A percentile compares a stretch with the other conserved stretches of the same genome.
Evolutionary conservation across 352 stramenopile species (phyloP).

Genomic region (Plasmopara muralis): DNA sequence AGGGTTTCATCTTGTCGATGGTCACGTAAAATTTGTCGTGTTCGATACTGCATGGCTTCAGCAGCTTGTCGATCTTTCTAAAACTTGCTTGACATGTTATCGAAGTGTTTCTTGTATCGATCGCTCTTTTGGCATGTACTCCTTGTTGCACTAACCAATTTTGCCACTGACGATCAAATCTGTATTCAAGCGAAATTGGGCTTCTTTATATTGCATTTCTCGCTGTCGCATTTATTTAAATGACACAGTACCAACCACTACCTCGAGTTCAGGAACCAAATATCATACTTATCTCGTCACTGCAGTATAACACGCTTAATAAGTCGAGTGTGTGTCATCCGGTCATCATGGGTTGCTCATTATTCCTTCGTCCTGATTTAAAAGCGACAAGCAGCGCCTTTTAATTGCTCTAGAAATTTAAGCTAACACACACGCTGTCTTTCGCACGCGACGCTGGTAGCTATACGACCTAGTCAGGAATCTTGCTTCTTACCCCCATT

Average conservation of each 20-base stretch:
- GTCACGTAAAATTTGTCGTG: slow-evolving; percentile 48
- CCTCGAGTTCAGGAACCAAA: slow-evolving; percentile 53
- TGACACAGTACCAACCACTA: slow-evolving; percentile 52
- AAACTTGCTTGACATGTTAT: slow-evolving; percentile 30
- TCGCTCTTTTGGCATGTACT: slow-evolving; percentile 16
- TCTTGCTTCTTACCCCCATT: no score
- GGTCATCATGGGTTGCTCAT: slow-evolving; percentile 4
- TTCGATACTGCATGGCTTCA: slow-evolving; percentile 35
- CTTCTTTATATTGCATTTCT: slow-evolving; percentile 53
- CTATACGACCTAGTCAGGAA: no score
- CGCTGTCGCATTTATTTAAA: slow-evolving; percentile 53
- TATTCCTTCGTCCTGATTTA: slow-evolving; percentile 25
- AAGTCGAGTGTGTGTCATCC: slow-evolving; percentile 33
- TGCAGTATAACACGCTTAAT: slow-evolving; percentile 33
- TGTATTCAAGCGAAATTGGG: slow-evolving; percentile 41
- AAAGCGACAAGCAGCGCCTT: slow-evolving; percentile 28
- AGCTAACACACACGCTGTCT: no score
- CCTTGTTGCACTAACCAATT: slow-evolving; percentile 40
- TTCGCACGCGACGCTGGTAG: no score
- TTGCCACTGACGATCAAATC: slow-evolving; percentile 44
- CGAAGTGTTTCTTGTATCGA: slow-evolving; percentile 35
- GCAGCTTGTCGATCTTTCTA: slow-evolving; percentile 40
- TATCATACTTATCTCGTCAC: slow-evolving; percentile 65
- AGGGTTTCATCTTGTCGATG: slow-evolving; percentile 63
- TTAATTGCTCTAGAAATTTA: not conserved